Base-by-base conservation (phyloP, 148 eudicot species). In the Chenopodium suecicum region DNA sequence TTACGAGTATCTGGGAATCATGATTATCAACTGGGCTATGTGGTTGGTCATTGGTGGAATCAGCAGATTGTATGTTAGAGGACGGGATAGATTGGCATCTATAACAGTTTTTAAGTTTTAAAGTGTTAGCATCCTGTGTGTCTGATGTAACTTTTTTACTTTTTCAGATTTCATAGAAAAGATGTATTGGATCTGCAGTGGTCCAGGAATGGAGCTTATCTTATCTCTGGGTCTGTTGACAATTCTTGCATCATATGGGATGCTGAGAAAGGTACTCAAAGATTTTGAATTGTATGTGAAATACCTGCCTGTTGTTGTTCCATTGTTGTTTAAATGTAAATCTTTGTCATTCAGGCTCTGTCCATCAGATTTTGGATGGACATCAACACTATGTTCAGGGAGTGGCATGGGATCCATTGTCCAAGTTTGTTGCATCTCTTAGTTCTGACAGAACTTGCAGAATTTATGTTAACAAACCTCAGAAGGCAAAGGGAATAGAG, bases 351-450 rank as follows among this genome's bases (percentile, higher is more conserved):
- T 78, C 81, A 94, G 98, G 97, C 77, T 90, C 93, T 76, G 98
- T 96, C 63, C 91, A 85, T 86, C 99, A 96, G 89, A 96, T 94
- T 70, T 86, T 96, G 78, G 97, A 96, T 88, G 92, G 87, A 72
- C 99, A 96, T 90, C 90, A 87, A 48, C 99, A 94, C 88, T 96
- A 94, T 83, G 99, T 96, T 83, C 99, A 96, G 88, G 98, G 99
- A 79, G 99, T 96, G 48, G 97, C 99, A 66, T 96, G 97, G 97
- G 99, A 94, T 89, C 99, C 99, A 50, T 85, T 96, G 77, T 80
- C 89, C 25, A 94, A 90, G 78, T 96, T 91, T 78, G 89, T 88
- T 78, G 95, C 99, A 70, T 96, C 99, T 54, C 85, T 96, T 79
- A 94, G 99, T 86, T 96, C 98, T 69, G 98, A 96, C 82, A 89